Percentiles rank a stretch among this genome's conserved stretches.
Conservation (phyloP, 768 basidiomycete species). For the Boletales sp. region DNA sequence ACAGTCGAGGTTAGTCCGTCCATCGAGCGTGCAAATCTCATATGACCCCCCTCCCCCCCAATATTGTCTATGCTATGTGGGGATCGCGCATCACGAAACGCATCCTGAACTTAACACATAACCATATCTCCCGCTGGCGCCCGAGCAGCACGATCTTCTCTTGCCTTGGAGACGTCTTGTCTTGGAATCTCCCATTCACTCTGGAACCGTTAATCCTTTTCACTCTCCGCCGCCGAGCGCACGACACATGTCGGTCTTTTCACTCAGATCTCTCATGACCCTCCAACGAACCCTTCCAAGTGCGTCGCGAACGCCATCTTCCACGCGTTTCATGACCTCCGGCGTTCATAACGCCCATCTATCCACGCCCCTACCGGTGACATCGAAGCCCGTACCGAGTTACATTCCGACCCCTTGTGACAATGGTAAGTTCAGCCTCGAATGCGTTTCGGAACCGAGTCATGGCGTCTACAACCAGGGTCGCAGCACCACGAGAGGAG, state of each 20-base stretch:
- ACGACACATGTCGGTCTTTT: not conserved
- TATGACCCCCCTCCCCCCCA: not conserved
- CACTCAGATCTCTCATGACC: constrained; percentile 1
- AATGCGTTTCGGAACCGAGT: not conserved
- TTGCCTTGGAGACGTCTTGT: not conserved
- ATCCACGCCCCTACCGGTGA: constrained; percentile 2
- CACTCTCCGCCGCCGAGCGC: not conserved
- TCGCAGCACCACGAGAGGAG: not conserved
- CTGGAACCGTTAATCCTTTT: not conserved
- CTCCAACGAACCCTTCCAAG: constrained; percentile 9
- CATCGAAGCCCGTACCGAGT: constrained; percentile 1
- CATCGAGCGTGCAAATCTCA: constrained; percentile 13
- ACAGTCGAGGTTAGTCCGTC: not conserved
- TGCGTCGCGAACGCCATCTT: constrained; percentile 18
- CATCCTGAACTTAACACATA: not conserved
- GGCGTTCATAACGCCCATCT: constrained; percentile 16
- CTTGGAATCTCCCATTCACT: not conserved
- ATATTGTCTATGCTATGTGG: not conserved
- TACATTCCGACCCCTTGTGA: not conserved
- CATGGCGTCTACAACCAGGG: not conserved
- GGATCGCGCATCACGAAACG: not conserved
- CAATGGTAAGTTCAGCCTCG: too few species aligned
- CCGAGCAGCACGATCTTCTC: not conserved
- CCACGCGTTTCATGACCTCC: constrained; percentile 8
- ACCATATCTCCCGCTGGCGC: not conserved